These are phyloP conservation scores for Pleurotus pulmonarius DNA, from an alignment of 768 basidiomycete genomes.

Conservation along the genomic window DNA sequence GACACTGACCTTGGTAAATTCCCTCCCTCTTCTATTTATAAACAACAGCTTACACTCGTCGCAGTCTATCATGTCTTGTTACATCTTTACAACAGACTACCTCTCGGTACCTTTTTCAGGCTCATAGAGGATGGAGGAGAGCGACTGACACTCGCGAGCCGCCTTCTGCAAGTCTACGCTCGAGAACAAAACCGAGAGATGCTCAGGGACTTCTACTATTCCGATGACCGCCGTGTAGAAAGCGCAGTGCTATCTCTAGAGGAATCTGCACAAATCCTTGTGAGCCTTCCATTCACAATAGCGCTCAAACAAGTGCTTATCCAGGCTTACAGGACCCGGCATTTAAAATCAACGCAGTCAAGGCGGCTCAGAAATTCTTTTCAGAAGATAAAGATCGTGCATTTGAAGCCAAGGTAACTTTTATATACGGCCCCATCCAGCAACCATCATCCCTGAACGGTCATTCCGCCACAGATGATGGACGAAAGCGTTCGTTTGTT, in stretches of 20 bases:
- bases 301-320: not conserved
- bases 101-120: constrained; percentile 90
- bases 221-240: constrained; percentile 92
- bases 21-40: not conserved
- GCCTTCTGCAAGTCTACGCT: constrained; percentile 85
- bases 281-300: constrained; percentile 23
- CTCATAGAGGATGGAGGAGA: constrained; percentile 89
- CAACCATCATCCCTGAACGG: not conserved
- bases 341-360: constrained; percentile 68
- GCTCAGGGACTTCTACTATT: constrained; percentile 95
- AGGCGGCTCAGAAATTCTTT: constrained; percentile 88
- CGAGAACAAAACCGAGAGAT: constrained; percentile 88
- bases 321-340: constrained; percentile 56
- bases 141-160: constrained; percentile 67
- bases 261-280: constrained; percentile 68
- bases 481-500: constrained; percentile 83
- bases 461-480: constrained; percentile 62
- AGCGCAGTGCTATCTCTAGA: constrained; percentile 87
- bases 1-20: constrained; percentile 85
- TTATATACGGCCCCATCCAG: not conserved
- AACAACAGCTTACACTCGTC: not conserved
- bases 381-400: constrained; percentile 88
- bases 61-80: constrained; percentile 92
- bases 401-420: constrained; percentile 86
- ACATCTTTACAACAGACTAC: constrained; percentile 76